These are phyloP conservation scores for Lentinula sp. DNA, from an alignment of 768 basidiomycete species.

Conservation along the genomic window DNA sequence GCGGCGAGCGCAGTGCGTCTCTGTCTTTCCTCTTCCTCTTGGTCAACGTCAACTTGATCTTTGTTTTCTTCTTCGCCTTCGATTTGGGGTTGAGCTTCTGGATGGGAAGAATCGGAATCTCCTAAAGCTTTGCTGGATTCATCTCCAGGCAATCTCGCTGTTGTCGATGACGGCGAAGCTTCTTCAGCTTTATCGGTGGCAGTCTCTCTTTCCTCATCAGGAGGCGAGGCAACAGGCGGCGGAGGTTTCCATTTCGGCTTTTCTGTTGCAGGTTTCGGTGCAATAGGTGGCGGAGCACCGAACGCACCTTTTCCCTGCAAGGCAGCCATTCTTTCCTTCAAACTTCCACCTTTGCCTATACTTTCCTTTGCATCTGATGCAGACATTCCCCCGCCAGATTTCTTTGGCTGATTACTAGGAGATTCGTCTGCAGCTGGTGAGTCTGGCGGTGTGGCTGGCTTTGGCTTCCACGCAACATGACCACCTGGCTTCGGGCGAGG, in stretches of 20 bases:
- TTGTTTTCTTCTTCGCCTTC: constrained; percentile 11
- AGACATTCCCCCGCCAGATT: constrained; percentile 51
- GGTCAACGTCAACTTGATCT: constrained; percentile 28
- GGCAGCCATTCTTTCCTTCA: constrained; percentile 95
- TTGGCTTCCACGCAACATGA: constrained; percentile 69
- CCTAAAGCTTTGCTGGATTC: not conserved
- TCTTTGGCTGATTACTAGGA: constrained; percentile 14
- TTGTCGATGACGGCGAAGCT: constrained; percentile 9
- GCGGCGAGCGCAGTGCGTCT: constrained; percentile 85
- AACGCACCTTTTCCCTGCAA: constrained; percentile 81
- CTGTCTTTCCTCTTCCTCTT: constrained; percentile 70
- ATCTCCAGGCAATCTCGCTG: not conserved
- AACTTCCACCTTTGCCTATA: constrained; percentile 70
- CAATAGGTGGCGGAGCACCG: constrained; percentile 45
- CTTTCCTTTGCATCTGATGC: constrained; percentile 86
- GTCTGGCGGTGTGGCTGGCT: constrained; percentile 43
- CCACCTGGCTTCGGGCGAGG: constrained; percentile 60
- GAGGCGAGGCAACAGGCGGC: constrained; percentile 40
- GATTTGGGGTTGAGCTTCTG: constrained; percentile 14
- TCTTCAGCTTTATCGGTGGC: constrained; percentile 9
- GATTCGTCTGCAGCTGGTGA: constrained; percentile 24
- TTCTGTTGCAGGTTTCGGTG: constrained; percentile 55
- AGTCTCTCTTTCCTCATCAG: constrained; percentile 32
- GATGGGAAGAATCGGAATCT: constrained; percentile 12
- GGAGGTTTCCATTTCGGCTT: constrained; percentile 89